phyloP scores from a whole-genome alignment of 768 basidiomycete species.

The Boletus fagicola region DNA sequence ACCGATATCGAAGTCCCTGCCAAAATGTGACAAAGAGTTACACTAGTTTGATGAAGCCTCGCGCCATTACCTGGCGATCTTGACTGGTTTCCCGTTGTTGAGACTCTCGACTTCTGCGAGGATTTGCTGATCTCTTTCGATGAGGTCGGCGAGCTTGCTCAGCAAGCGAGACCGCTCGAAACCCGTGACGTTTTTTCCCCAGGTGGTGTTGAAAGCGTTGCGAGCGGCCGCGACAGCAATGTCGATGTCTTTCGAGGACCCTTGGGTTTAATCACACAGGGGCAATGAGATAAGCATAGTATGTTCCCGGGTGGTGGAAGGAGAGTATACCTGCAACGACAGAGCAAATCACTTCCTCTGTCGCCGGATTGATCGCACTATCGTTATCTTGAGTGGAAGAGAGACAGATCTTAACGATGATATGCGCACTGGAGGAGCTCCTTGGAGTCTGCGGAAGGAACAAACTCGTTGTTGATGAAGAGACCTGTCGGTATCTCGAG shows the following conservation, averaged over 20 bases:
- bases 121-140: slow-evolving; percentile 78
- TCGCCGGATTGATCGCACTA: slow-evolving; percentile 80
- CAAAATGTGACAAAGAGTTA: slow-evolving; percentile 3
- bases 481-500: slow-evolving; percentile 75
- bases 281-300: background rate
- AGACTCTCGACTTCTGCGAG: slow-evolving; percentile 82
- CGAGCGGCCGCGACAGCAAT: slow-evolving; percentile 80
- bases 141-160: slow-evolving; percentile 85
- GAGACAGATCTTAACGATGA: slow-evolving; percentile 6
- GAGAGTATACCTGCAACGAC: slow-evolving; percentile 55
- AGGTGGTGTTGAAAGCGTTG: slow-evolving; percentile 77
- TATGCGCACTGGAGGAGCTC: slow-evolving; percentile 60
- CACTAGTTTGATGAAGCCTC: slow-evolving; percentile 31
- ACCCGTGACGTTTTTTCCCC: slow-evolving; percentile 88
- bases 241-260: slow-evolving; percentile 75
- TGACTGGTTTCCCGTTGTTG: slow-evolving; percentile 92
- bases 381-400: slow-evolving; percentile 14
- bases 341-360: slow-evolving; percentile 68
- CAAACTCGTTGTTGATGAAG: slow-evolving; percentile 91
- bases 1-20: slow-evolving; percentile 76
- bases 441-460: slow-evolving; percentile 65
- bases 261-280: slow-evolving; percentile 34
- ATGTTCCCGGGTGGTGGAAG: background rate
- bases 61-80: slow-evolving; percentile 46
- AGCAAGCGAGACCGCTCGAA: slow-evolving; percentile 77